These are phyloP conservation scores for Erucastrum elatum DNA, from an alignment of 345 rosid genomes.

Conservation along the genomic window DNA sequence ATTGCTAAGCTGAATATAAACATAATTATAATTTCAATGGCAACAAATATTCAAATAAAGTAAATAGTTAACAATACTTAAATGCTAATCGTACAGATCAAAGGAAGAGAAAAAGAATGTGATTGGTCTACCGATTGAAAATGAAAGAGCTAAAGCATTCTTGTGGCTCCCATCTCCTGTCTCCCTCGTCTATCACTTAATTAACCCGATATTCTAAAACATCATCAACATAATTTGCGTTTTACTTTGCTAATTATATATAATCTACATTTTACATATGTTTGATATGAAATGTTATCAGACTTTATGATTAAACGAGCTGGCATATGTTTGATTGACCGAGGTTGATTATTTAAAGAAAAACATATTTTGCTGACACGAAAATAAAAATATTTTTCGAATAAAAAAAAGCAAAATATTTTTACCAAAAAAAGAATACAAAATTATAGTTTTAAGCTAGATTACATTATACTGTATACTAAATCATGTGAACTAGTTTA, in stretches of 20 bases:
- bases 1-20: constrained; percentile 63
- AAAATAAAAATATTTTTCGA: too few species aligned
- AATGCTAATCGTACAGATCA: constrained; percentile 56
- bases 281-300: constrained; percentile 11
- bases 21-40: constrained; percentile 44
- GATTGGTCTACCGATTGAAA: constrained; percentile 45
- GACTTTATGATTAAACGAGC: constrained; percentile 21
- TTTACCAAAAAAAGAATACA: not conserved
- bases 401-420: too few species aligned
- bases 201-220: constrained; percentile 15
- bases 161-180: constrained; percentile 62
- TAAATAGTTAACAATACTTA: constrained; percentile 38
- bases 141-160: constrained; percentile 68
- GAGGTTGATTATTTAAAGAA: constrained; percentile 16
- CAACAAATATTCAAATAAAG: constrained; percentile 31
- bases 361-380: not conserved
- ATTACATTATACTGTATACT: not conserved
- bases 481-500: not conserved
- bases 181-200: constrained; percentile 42
- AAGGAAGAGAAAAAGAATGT: constrained; percentile 57
- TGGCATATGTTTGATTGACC: not conserved
- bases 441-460: not conserved
- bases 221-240: not conserved
- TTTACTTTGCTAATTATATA: constrained; percentile 4
- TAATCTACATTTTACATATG: not conserved